Evolutionary conservation across 345 rosid genomes (phyloP), one percentile per base, ranked within the genome.

Genomic region (Euphorbia peplus): DNA sequence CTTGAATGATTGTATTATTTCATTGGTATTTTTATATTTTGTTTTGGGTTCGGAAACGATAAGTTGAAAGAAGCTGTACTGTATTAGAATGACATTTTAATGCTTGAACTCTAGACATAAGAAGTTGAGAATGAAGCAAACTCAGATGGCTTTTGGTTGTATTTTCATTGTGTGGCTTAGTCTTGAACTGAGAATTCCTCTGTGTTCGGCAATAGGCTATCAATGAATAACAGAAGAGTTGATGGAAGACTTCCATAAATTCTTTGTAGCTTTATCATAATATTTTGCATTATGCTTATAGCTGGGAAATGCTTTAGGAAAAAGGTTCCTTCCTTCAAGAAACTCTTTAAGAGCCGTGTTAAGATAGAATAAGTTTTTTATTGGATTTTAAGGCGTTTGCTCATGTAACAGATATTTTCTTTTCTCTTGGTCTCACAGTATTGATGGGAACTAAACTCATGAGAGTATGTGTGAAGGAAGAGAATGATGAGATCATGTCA

Each of bases 401-500:
- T 28, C 21, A 39, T 60, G 47, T 29, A 28, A 42, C 10, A 10
- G 29, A 29, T 14, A 42, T 9, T 22, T 3, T 50, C 9, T 54
- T 24, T 26, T 71, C 14, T 35, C 10, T 42, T 25, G 39, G 32
- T 62, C 41, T 51, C 29, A 48, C 76, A 84, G 84, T 68, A 72
- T 30, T 69, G 62, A 95, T 95, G 98, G 98, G 90, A 69, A 95
- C 98, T 54, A 96, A 90, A 55, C 87, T 95, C 66, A 78, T 87
- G 87, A 86, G 98, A 80, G 82, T 87, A 64, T 78, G 85, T 77
- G 79, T 83, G 61, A 88, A 92, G 83, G 96, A 89, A 76, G 97
- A 95, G 60, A 92, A 79, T 62, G 98, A 90, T 30, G 98, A 92
- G 12, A 67, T 92, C 73, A 98, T 90, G 24, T 78, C 92, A 67